Evolutionary conservation across 1,284 basidiomycete genomes (phyloP), one percentile per base, ranked within the genome.

Genomic region (Ceratobasidium sp.): DNA sequence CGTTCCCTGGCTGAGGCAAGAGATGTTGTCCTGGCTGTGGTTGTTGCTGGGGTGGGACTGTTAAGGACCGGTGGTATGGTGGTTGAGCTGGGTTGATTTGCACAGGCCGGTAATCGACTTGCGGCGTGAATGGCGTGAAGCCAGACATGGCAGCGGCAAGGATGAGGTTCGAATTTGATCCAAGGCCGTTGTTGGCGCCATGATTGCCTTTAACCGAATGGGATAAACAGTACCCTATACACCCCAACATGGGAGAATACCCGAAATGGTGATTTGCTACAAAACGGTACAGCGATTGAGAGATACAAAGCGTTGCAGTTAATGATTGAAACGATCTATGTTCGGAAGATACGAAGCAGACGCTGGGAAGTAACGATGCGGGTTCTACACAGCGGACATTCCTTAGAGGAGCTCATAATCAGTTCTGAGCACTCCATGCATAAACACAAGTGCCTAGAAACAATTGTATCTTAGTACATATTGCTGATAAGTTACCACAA

Each of bases 351-450:
- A 73, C 94, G 85, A 69, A 96, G 84, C 44, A 96, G 82, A 28
- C 94, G 85, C 57, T 88, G 87, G 78, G 92, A 91, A 0, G 92
- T 93, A 35, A 95, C 89, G 59, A 95, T 95, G 69, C 93, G 85
- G 5, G 93, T 95, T 72, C 94, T 84, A 80, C 94, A 96, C 9
- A 96, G 83, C 0, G 94, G 94, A 77, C 94, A 96, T 80, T 95
- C 94, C 73, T 88, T 86, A 26, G 91, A 89, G 71, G 91, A 90
- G 14, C 85, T 81, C 89, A 95, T 92, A 78, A 96, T 85, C 47
- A 94, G 84, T 57, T 95, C 93, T 1, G 93, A 92, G 80, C 94
- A 96, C n/a, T 80, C 84, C 78, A 89, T 85, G 78, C 94, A 96
- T 88, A 95, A 88, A 9, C 90, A 87, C 46, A 95, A 83, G 81